A percentile compares a stretch with the other conserved stretches of the same genome.
These are phyloP conservation scores for Aphanocladium album DNA, from an alignment of 2,329 filamentous ascomycete genomes.

Conservation along the genomic window DNA sequence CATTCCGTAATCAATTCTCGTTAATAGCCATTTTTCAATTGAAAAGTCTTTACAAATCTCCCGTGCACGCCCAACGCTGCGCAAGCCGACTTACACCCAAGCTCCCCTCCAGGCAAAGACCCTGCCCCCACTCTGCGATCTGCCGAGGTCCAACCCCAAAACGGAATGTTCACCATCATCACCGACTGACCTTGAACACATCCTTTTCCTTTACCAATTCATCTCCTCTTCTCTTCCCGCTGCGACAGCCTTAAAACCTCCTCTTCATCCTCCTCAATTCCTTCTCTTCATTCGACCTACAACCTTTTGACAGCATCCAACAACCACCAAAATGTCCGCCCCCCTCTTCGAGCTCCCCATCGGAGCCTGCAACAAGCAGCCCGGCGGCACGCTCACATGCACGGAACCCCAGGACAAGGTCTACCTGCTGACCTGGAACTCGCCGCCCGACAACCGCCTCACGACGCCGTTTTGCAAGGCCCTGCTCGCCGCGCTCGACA, in stretches of 20 bases:
- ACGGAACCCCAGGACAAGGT: constrained; percentile 55
- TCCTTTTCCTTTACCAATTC: background rate
- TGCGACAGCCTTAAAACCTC: background rate
- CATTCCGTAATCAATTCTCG: too few relatives aligned
- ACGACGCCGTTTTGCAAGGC: constrained; percentile 63
- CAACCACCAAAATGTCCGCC: background rate
- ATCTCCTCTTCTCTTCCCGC: background rate
- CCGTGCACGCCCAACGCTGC: too few relatives aligned
- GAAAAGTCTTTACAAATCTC: too few relatives aligned
- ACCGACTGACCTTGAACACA: constrained; percentile 51
- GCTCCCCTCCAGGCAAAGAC: background rate
- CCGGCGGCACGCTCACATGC: constrained; percentile 56
- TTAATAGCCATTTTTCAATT: too few relatives aligned
- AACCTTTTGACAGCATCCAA: background rate
- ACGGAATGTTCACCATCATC: constrained; percentile 36
- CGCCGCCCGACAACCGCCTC: constrained; percentile 71
- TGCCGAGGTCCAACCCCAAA: constrained; percentile 2
- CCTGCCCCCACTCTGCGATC: background rate
- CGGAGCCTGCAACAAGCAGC: constrained; percentile 36
- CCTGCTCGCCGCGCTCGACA: constrained; percentile 66
- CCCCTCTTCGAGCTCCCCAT: constrained; percentile 57
- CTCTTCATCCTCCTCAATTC: too few relatives aligned
- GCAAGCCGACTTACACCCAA: too few relatives aligned
- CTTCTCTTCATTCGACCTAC: background rate
- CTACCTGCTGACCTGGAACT: constrained; percentile 69